A percentile compares a stretch with the other conserved stretches of the same genome.
These are phyloP conservation scores for Neocucurbitaria cava DNA, from an alignment of 2,329 filamentous ascomycete genomes.

Conservation along the genomic window DNA sequence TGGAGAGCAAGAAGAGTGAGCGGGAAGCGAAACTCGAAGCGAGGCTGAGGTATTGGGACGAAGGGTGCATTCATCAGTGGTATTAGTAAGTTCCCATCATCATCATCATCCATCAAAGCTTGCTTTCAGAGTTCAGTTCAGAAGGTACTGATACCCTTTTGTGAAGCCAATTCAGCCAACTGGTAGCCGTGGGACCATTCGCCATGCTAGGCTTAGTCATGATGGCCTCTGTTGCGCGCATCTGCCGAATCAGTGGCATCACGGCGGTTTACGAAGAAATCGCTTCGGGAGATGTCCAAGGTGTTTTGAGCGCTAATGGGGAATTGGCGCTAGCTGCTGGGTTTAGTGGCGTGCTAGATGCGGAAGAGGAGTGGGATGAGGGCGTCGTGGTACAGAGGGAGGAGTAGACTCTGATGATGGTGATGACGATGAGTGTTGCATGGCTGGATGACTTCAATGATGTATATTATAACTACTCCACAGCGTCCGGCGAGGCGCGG, in stretches of 20 bases:
- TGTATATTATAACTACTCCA: neutral
- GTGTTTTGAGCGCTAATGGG: conserved; percentile 53
- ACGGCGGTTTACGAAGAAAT: conserved; percentile 52
- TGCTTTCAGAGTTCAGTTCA: too few species aligned
- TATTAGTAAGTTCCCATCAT: conserved; percentile 36
- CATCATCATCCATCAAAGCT: too few species aligned
- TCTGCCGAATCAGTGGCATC: conserved; percentile 51
- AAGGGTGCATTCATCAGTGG: conserved; percentile 44
- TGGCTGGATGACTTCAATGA: neutral
- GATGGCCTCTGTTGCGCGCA: conserved; percentile 50
- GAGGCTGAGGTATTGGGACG: conserved; percentile 50
- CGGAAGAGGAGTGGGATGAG: conserved; percentile 40
- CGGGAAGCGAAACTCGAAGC: conserved; percentile 32
- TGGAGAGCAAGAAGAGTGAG: conserved; percentile 30
- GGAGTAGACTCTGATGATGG: too few species aligned
- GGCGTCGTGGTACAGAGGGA: conserved; percentile 32
- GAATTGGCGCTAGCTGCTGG: conserved; percentile 45
- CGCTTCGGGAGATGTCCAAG: conserved; percentile 50
- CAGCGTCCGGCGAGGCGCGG: neutral
- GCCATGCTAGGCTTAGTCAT: conserved; percentile 54
- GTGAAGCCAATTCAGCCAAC: conserved; percentile 52
- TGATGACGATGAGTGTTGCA: neutral
- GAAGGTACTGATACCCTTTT: too few species aligned
- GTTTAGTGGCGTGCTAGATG: conserved; percentile 38
- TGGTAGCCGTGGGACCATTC: conserved; percentile 55